Conservation (phyloP, 176 grass and related monocot species). For the Calamus simplicifolius region DNA sequence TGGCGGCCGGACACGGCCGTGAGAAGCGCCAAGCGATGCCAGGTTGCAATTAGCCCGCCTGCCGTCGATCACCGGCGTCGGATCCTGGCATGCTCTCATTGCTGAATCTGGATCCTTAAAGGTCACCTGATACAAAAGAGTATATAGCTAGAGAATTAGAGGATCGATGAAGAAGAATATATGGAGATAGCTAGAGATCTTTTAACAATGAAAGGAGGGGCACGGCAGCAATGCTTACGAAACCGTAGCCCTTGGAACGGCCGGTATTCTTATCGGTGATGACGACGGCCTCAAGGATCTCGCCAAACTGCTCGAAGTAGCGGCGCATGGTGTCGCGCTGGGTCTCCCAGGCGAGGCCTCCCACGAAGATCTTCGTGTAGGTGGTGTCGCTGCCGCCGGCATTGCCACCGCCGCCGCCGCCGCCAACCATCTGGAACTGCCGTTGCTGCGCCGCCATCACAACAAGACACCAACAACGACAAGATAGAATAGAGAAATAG, state of each 20-base stretch:
- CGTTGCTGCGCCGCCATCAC: conserved; percentile 9
- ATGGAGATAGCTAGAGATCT: too few relatives aligned
- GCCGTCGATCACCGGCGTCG: conserved; percentile 49
- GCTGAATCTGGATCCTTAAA: conserved; percentile 38
- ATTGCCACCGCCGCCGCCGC: conserved; percentile 4
- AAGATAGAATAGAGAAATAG: too few relatives aligned
- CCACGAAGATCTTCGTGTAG: conserved; percentile 53
- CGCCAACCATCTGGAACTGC: background rate
- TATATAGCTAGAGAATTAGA: conserved; percentile 5
- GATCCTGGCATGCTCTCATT: conserved; percentile 41
- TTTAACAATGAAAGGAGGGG: too few relatives aligned
- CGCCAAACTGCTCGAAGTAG: conserved; percentile 53
- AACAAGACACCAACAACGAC: too few relatives aligned
- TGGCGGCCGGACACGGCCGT: background rate
- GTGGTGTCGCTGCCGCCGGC: conserved; percentile 37
- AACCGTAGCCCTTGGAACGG: conserved; percentile 57
- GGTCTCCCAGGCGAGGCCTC: conserved; percentile 52
- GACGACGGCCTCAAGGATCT: conserved; percentile 48
- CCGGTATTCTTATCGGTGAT: conserved; percentile 62
- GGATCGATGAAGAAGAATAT: too few relatives aligned
- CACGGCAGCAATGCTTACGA: conserved; percentile 22
- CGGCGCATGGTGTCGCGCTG: conserved; percentile 33
- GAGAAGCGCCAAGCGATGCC: conserved; percentile 31
- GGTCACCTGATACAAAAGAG: conserved; percentile 29
- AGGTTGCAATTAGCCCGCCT: conserved; percentile 53